These are phyloP conservation scores for Suhomyces faveliae DNA, from an alignment of 805 yeast genomes.

Conservation along the genomic window DNA sequence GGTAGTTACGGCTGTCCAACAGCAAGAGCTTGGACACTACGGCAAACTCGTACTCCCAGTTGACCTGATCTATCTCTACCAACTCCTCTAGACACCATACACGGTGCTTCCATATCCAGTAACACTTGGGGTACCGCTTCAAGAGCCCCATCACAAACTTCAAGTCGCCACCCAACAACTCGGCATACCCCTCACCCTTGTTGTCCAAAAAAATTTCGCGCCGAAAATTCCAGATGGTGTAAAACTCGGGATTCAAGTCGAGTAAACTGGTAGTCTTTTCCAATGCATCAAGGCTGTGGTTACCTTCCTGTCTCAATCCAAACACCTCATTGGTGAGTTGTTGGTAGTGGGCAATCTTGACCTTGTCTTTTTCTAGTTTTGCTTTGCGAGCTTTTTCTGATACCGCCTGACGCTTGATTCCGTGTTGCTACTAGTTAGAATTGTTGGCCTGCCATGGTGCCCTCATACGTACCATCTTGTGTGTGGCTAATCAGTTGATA, in stretches of 20 bases:
- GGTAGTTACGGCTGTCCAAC: conserved; percentile 81
- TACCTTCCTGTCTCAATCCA: conserved; percentile 17
- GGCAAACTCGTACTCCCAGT: conserved; percentile 71
- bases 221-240: conserved; percentile 87
- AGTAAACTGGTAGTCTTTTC: conserved; percentile 57
- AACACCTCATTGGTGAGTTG: conserved; percentile 45
- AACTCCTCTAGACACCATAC: conserved; percentile 63
- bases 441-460: background rate
- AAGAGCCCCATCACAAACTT: conserved; percentile 57
- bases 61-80: conserved; percentile 47
- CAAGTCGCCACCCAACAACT: conserved; percentile 56
- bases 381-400: conserved; percentile 53
- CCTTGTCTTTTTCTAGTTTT: conserved; percentile 57
- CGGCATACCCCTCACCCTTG: conserved; percentile 16
- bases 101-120: conserved; percentile 97
- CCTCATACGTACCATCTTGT: background rate
- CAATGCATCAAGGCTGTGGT: conserved; percentile 36
- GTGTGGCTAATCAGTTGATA: no score
- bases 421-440: conserved; percentile 50
- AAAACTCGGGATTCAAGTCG: conserved; percentile 76
- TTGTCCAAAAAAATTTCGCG: conserved; percentile 56
- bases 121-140: conserved; percentile 76
- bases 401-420: conserved; percentile 59
- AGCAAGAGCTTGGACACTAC: conserved; percentile 67
- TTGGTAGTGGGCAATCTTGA: conserved; percentile 57